Evolutionary conservation across 1,284 basidiomycete genomes (phyloP), one percentile per base, ranked within the genome.

Genomic region (Ceratobasidium sp.): DNA sequence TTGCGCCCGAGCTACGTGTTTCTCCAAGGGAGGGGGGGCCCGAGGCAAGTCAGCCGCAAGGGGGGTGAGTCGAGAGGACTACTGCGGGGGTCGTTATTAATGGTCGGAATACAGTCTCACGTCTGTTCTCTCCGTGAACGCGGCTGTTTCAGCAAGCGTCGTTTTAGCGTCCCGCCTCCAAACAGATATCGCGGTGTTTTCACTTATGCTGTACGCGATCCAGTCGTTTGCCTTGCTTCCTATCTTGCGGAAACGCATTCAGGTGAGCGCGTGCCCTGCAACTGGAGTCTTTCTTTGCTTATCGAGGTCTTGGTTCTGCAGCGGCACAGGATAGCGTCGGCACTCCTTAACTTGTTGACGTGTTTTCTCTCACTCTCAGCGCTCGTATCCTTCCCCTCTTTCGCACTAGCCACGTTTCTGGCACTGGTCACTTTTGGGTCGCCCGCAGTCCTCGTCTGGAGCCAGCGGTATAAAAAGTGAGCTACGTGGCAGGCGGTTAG

Each of bases 121-220:
- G 16, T 95, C 94, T 29, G 93, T 97, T 29, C 82, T 99, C 51
- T 96, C 95, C 39, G 92, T 97, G 84, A 98, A 98, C 78, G 96
- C 96, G 27, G 95, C 95, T 39, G 91, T 98, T 74, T 96, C 93
- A 43, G 94, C 95, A 5, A 95, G 93, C 16, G 94, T 98, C 54
- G 96, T 99, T 43, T 86, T 99, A 71, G 96, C 96, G 34, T 98
- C 96, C 31, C 90, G 98, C 74, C 85, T 99, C 41, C 84, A 88
- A 29, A 90, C 92, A 76, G 93, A 96, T 80, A 82, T 91, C 48
- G 90, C 94, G 51, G 96, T 98, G 22, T 99, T 98, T 81, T 91
- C 94, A 29, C 86, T 99, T 61, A 88, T 96, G 79, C 85, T 98
- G 63, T 92, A 96, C 81, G 90, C 96, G 46, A 89, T 96, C 61